Base-by-base conservation (phyloP, 1,284 basidiomycete genomes). In the Papiliotrema fonsecae region DNA sequence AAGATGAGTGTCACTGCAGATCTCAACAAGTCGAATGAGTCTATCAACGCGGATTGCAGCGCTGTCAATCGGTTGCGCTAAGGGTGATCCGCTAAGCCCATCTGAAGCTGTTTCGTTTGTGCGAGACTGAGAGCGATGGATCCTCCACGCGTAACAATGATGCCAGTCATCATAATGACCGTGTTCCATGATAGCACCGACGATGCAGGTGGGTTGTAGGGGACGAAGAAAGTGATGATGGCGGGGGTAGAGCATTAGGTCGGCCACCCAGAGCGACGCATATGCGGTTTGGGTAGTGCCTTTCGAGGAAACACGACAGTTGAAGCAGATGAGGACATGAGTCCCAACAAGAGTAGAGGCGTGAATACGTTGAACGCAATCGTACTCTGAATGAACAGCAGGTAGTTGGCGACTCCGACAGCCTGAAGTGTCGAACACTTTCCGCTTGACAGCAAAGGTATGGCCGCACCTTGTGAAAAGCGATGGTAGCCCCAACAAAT, bases 381-480 rank as follows among this genome's bases (percentile, higher is more conserved):
- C n/a, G n/a, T 4, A 18, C 45, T 26, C 27, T 37, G 5, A 10
- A 47, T 19, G 9, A 47, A 47, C 1, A 47, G 28, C 2, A 14
- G 31, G 18, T 39, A 39, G 19, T 47, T 47, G 35, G 30, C 9
- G 18, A 31, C 24, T 16, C 31, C 21, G 9, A 47, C 75, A 75
- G 16, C 72, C 52, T 0, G 57, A 63, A 43, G 77, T 76, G 3
- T 64, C 62, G 0, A 52, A 9, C 11, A 21, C 11, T 21, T 13
- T 4, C 14, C n/a, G 25, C 24, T 21, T 27, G 24, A 5, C n/a
- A 14, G 4, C 4, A 13, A n/a, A 16, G 25, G 14, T 4, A 9
- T 22, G 9, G 1, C 18, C 44, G 14, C 36, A 47, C 65, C 62
- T 78, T 78, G 45, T 78, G 77, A 1, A 61, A 57, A 4, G 65